Percentiles rank a stretch among this genome's conserved stretches.
Evolutionary conservation across 148 eudicot species (phyloP).

Genomic region (Silene conica): DNA sequence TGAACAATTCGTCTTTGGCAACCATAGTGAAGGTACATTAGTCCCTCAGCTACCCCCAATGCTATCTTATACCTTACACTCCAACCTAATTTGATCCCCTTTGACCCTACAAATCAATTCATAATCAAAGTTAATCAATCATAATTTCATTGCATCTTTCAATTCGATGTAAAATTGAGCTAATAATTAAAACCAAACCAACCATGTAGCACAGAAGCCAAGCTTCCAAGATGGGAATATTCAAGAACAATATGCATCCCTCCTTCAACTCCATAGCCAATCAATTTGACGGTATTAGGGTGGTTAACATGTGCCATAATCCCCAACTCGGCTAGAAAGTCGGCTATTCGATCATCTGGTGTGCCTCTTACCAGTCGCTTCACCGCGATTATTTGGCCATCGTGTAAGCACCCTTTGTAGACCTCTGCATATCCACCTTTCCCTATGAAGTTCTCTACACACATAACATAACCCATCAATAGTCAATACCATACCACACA

Average conservation of each 20-base stretch:
- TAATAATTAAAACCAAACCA: constrained; percentile 22
- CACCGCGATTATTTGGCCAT: constrained; percentile 64
- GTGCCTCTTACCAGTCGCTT: constrained; percentile 59
- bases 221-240: constrained; percentile 76
- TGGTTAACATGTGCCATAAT: constrained; percentile 92
- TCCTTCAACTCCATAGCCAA: constrained; percentile 91
- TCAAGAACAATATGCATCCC: constrained; percentile 81
- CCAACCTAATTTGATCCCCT: constrained; percentile 53
- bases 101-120: constrained; percentile 32
- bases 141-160: neutral
- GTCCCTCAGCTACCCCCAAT: constrained; percentile 74
- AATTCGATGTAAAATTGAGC: neutral
- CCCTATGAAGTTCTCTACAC: constrained; percentile 65
- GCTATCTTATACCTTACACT: constrained; percentile 67
- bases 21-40: constrained; percentile 76
- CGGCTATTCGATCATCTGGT: constrained; percentile 53
- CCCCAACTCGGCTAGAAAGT: constrained; percentile 74
- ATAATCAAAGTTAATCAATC: no score
- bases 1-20: constrained; percentile 82
- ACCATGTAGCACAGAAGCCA: constrained; percentile 73
- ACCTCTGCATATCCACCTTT: constrained; percentile 97
- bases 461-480: neutral
- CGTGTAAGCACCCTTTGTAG: constrained; percentile 53
- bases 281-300: constrained; percentile 65
- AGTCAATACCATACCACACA: no score